Base-by-base conservation (phyloP, 163 green algal species). In the Prototheca cutis region DNA sequence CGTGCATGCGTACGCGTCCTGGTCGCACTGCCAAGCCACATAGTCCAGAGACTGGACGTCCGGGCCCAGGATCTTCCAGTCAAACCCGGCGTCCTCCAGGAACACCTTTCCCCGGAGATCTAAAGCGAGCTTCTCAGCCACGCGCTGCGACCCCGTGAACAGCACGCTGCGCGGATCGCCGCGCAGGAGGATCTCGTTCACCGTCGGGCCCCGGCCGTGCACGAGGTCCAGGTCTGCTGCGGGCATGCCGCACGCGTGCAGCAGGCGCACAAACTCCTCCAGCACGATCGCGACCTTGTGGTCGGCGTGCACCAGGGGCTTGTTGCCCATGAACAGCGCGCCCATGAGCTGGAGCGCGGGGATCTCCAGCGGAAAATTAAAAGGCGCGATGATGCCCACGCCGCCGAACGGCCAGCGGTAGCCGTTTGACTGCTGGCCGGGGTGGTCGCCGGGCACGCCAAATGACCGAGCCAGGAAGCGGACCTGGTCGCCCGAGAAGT, bases 291-390 rank as follows among this genome's bases (percentile, higher is more conserved):
- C 82, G 30, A 97, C 89, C 84, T 83, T 84, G 71, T 87, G 80
- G 71, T 98, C 94, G 2, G 94, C 80, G 61, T 96, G 88, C 60
- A 96, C 69, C 69, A 96, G 74, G 27, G 85, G 85, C 76, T 93
- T 94, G 79, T 99, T 99, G 58, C 92, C 92, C 92, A 99, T 99
- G 84, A 90, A 98, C 21, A 99, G 83, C 21, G 92, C 89, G 18
- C 92, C 92, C 75, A 90, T 88, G 21, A 89, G 39, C 70, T 90
- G 82, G 36, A 99, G 86, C 21, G 82, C 88, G 0, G 93, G 90
- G 70, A 99, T 99, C 73, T 99, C 92, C 40, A 99, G 77, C 2
- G 92, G 92, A 70, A 99, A 99, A 73, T 99, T 99, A 82, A 99
- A 99, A 45, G 92, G 92, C 4, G 93, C 94, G 78, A 99, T 94